A percentile compares a stretch with the other conserved stretches of the same genome.
Conservation (phyloP, 116 monocot species). For the Cymodocea nodosa region DNA sequence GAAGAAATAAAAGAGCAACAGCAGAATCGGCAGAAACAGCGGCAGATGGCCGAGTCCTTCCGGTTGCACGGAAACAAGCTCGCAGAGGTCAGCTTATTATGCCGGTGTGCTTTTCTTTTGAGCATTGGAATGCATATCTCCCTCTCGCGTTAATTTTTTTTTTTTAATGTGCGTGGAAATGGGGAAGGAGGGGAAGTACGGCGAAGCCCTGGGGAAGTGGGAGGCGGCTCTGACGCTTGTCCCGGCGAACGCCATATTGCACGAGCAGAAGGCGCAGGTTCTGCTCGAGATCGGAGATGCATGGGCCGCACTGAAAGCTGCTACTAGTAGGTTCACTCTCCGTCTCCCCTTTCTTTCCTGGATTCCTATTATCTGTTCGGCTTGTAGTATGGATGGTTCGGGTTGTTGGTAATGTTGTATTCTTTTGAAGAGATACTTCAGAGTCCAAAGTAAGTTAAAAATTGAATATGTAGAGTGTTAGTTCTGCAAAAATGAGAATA, state of each 20-base stretch:
- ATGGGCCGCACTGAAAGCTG: constrained; percentile 67
- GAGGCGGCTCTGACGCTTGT: constrained; percentile 57
- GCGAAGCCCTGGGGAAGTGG: constrained; percentile 69
- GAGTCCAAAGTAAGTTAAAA: no score
- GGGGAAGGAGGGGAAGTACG: constrained; percentile 46
- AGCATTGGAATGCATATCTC: background rate
- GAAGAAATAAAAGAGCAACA: background rate
- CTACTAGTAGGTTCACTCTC: constrained; percentile 32
- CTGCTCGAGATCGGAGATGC: constrained; percentile 77
- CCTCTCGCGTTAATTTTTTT: background rate
- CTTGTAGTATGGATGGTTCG: background rate
- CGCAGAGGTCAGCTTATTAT: constrained; percentile 27
- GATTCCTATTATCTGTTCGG: background rate
- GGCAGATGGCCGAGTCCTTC: constrained; percentile 28
- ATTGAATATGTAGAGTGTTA: no score
- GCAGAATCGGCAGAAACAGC: constrained; percentile 3
- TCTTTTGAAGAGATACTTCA: background rate
- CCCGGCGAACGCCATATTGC: constrained; percentile 58
- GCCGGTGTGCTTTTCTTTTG: background rate
- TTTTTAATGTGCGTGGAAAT: background rate
- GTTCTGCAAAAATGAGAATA: no score
- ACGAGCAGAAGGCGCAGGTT: constrained; percentile 90
- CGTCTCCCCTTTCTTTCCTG: background rate
- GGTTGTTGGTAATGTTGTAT: background rate
- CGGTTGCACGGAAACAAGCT: constrained; percentile 41